Percentiles rank a stretch among this genome's conserved stretches.
Evolutionary conservation across 805 yeast genomes (phyloP).

Genomic region (Crinitomyces ghanaensis): DNA sequence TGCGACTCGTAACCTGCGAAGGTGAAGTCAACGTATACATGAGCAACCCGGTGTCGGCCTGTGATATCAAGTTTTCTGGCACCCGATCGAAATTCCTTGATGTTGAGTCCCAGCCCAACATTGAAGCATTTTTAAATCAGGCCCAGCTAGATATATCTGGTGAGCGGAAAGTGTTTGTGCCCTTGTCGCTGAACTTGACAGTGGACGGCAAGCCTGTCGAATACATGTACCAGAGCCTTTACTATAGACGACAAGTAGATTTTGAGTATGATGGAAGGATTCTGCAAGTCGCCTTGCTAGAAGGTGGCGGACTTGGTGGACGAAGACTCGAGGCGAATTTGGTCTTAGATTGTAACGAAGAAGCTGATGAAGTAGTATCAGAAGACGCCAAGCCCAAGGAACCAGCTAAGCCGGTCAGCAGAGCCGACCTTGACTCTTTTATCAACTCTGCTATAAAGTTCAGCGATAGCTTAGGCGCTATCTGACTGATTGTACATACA

Average conservation of each 20-base stretch:
- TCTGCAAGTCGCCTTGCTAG: slow-evolving; percentile 36
- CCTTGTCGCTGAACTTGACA: slow-evolving; percentile 30
- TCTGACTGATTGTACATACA: too few species aligned
- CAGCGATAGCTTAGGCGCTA: too few species aligned
- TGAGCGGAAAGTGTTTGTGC: slow-evolving; percentile 25
- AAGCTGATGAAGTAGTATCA: too few species aligned
- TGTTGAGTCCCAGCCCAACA: slow-evolving; percentile 30
- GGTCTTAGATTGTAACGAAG: slow-evolving; percentile 26
- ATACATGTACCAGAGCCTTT: slow-evolving; percentile 35
- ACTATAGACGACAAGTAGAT: slow-evolving; percentile 36
- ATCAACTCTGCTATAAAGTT: too few species aligned
- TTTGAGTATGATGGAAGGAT: slow-evolving; percentile 27
- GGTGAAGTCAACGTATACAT: slow-evolving; percentile 34
- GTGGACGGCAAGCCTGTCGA: slow-evolving; percentile 30
- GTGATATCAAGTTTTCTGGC: slow-evolving; percentile 38
- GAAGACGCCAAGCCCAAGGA: too few species aligned
- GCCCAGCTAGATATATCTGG: slow-evolving; percentile 35
- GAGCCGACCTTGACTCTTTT: too few species aligned
- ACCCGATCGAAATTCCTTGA: slow-evolving; percentile 23
- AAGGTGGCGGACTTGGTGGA: slow-evolving; percentile 53
- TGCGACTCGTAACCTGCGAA: slow-evolving; percentile 35
- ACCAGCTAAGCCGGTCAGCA: too few species aligned
- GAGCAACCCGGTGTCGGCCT: slow-evolving; percentile 30
- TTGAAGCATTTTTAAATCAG: slow-evolving; percentile 30
- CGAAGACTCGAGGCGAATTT: slow-evolving; percentile 38